A percentile compares a stretch with the other conserved stretches of the same genome.
These are phyloP conservation scores for Albugo laibachii DNA, from an alignment of 352 stramenopile genomes.

Conservation along the genomic window DNA sequence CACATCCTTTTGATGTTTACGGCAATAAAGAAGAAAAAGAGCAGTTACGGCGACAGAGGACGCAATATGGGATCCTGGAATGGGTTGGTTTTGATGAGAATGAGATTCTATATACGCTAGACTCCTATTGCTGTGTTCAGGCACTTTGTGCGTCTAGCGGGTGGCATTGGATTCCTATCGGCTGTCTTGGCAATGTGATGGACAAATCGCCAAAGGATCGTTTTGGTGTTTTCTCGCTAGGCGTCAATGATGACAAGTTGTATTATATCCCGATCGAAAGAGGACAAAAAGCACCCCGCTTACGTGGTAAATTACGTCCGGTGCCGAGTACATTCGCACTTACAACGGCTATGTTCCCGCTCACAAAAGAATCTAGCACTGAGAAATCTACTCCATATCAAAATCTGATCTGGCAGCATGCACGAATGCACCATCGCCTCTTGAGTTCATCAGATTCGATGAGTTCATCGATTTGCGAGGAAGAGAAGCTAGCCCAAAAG, in stretches of 20 bases:
- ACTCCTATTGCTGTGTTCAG: constrained; percentile 43
- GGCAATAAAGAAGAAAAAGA: background rate
- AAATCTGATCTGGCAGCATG: no score
- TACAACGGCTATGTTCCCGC: constrained; percentile 31
- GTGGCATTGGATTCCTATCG: constrained; percentile 57
- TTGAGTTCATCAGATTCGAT: no score
- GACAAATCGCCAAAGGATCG: constrained; percentile 2
- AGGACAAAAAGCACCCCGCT: constrained; percentile 15
- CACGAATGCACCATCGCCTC: no score
- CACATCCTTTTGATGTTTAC: constrained; percentile 14
- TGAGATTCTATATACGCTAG: constrained; percentile 42
- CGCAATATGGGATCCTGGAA: constrained; percentile 30
- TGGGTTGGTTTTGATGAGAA: constrained; percentile 70
- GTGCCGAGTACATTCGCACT: constrained; percentile 46
- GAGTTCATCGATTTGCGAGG: constrained; percentile 1
- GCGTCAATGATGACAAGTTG: constrained; percentile 48
- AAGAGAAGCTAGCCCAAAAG: constrained; percentile 25
- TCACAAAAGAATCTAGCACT: constrained; percentile 10
- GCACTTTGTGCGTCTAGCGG: constrained; percentile 26
- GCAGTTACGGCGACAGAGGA: constrained; percentile 12
- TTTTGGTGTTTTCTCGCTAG: constrained; percentile 30
- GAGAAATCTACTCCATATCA: constrained; percentile 14
- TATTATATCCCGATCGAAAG: constrained; percentile 53
- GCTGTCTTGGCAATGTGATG: constrained; percentile 33
- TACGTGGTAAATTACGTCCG: constrained; percentile 50